Percentiles rank a stretch among this genome's conserved stretches.
Evolutionary conservation across 2,329 filamentous ascomycete genomes (phyloP).

Genomic region (Gaeumannomyces sp.): DNA sequence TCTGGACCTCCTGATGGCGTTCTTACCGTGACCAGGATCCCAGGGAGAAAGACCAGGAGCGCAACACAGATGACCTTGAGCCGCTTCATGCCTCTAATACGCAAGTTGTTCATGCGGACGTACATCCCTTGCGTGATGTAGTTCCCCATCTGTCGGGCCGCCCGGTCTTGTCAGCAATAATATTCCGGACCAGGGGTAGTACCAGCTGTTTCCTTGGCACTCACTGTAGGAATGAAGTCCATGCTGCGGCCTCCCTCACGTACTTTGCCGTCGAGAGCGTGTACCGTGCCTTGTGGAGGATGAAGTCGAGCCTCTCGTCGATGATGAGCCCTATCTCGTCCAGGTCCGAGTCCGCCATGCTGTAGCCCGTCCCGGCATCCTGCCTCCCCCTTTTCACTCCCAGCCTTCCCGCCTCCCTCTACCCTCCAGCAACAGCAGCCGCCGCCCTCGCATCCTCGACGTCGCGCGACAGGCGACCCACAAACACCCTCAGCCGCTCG

Average conservation of each 20-base stretch:
- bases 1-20: neutral
- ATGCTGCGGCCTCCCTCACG: neutral
- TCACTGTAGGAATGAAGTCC: neutral
- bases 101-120: neutral
- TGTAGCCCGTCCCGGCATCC: neutral
- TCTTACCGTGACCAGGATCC: neutral
- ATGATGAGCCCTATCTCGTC: neutral
- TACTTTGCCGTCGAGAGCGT: neutral
- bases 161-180: neutral
- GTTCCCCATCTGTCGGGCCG: neutral
- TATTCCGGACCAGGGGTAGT: neutral
- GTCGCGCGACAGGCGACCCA: neutral
- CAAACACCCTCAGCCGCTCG: neutral
- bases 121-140: neutral
- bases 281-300: neutral
- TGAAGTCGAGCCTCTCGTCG: conserved; percentile 7
- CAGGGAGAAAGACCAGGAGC: neutral
- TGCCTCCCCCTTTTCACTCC: neutral
- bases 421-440: no score
- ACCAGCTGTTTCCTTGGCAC: neutral
- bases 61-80: neutral
- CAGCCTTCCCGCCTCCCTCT: neutral
- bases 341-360: neutral
- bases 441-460: neutral
- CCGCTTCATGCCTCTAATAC: neutral